Evolutionary conservation across 2,329 filamentous ascomycete species (phyloP).

Genomic region (Chaetomium strumarium): DNA sequence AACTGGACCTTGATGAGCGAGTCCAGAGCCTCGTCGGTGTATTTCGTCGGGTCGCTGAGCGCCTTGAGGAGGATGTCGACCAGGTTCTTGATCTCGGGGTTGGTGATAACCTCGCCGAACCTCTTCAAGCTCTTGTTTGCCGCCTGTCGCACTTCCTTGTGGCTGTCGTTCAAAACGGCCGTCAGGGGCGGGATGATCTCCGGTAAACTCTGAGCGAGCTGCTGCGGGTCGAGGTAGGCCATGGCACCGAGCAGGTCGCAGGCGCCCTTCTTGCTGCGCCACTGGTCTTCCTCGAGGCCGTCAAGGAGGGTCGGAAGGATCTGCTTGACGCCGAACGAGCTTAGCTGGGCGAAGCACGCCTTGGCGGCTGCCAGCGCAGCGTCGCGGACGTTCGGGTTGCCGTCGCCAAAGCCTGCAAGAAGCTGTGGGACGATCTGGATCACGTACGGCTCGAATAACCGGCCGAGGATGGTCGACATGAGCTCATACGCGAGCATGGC

Average conservation of each 20-base stretch:
- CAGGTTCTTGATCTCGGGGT: slow-evolving; percentile 91
- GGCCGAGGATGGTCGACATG: slow-evolving; percentile 76
- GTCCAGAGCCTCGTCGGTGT: slow-evolving; percentile 92
- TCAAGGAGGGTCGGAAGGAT: slow-evolving; percentile 87
- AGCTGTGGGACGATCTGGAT: slow-evolving; percentile 92
- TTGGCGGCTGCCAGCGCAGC: slow-evolving; percentile 90
- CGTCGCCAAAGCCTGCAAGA: slow-evolving; percentile 82
- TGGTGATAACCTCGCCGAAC: slow-evolving; percentile 97
- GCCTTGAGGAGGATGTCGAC: slow-evolving; percentile 92
- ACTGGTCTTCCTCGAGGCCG: slow-evolving; percentile 90
- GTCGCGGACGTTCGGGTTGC: slow-evolving; percentile 82
- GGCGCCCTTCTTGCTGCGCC: slow-evolving; percentile 97
- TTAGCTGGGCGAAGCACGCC: slow-evolving; percentile 86
- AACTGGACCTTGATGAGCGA: slow-evolving; percentile 97
- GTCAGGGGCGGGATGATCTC: slow-evolving; percentile 97
- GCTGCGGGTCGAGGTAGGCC: slow-evolving; percentile 95
- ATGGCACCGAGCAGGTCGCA: slow-evolving; percentile 96
- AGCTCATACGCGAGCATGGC: slow-evolving; percentile 88
- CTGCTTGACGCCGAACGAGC: slow-evolving; percentile 92
- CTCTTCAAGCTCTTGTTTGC: slow-evolving; percentile 95
- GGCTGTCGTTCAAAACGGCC: slow-evolving; percentile 89
- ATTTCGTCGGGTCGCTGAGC: slow-evolving; percentile 92
- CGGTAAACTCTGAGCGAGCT: slow-evolving; percentile 84
- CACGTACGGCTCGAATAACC: slow-evolving; percentile 91
- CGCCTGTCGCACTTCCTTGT: slow-evolving; percentile 89